Percentiles rank a stretch among this genome's conserved stretches.
Evolutionary conservation across 2,329 filamentous ascomycete genomes (phyloP).

Genomic region (Bipolaris zeicola): DNA sequence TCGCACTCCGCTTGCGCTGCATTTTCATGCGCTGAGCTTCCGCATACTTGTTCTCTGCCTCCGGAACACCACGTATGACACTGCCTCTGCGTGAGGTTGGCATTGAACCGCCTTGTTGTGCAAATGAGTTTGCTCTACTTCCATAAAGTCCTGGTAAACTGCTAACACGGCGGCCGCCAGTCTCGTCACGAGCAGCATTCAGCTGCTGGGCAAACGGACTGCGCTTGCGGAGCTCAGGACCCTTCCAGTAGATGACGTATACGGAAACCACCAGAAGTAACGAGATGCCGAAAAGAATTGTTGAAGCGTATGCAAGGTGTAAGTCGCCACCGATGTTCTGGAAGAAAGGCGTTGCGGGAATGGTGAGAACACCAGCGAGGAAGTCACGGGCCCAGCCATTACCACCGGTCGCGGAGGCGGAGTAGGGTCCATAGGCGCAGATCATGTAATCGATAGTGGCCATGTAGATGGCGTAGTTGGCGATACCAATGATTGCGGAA

Average conservation of each 20-base stretch:
- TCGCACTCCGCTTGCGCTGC: slow-evolving; percentile 16
- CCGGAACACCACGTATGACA: slow-evolving; percentile 31
- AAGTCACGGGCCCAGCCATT: slow-evolving; percentile 79
- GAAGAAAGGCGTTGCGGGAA: slow-evolving; percentile 68
- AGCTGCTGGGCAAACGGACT: slow-evolving; percentile 61
- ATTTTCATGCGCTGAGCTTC: slow-evolving; percentile 12
- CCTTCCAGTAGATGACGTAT: slow-evolving; percentile 60
- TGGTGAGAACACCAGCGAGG: slow-evolving; percentile 72
- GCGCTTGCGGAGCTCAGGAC: slow-evolving; percentile 58
- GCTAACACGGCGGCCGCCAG: slow-evolving; percentile 42
- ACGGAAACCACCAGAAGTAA: slow-evolving; percentile 52
- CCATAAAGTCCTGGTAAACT: slow-evolving; percentile 41
- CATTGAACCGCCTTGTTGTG: slow-evolving; percentile 20
- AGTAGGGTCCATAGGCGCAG: slow-evolving; percentile 74
- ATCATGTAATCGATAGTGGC: slow-evolving; percentile 82
- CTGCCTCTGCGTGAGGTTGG: slow-evolving; percentile 37
- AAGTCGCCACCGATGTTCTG: slow-evolving; percentile 47
- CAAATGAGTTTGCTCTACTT: slow-evolving; percentile 36
- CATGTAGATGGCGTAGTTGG: slow-evolving; percentile 76
- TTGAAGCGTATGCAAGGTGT: slow-evolving; percentile 60
- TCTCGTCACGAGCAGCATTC: slow-evolving; percentile 38
- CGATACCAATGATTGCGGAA: slow-evolving; percentile 70
- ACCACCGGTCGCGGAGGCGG: slow-evolving; percentile 76
- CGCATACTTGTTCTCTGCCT: slow-evolving; percentile 17
- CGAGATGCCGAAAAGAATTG: slow-evolving; percentile 60